phyloP scores from a whole-genome alignment of 768 basidiomycete genomes.

The Amylocystis lapponica region DNA sequence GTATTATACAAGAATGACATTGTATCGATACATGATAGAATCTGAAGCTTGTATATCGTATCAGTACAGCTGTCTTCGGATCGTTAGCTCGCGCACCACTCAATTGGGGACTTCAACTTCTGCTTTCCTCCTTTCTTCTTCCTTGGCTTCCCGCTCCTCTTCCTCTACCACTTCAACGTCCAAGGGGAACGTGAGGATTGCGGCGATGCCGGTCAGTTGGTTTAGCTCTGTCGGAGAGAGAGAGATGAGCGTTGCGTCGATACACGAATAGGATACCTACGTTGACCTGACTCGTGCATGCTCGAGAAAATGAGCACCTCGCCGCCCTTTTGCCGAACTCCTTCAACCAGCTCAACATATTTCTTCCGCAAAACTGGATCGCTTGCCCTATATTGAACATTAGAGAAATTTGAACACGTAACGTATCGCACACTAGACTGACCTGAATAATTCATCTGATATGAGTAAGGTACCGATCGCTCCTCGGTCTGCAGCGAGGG shows the following conservation, averaged over 20 bases:
- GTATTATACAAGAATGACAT: too few relatives aligned
- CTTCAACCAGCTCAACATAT: conserved; percentile 86
- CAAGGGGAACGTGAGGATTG: conserved; percentile 91
- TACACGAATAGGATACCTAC: conserved; percentile 33
- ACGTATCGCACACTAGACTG: conserved; percentile 11
- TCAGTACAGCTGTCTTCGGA: too few relatives aligned
- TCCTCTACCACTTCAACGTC: conserved; percentile 94
- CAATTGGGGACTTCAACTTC: conserved; percentile 3
- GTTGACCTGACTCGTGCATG: conserved; percentile 99
- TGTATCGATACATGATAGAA: conserved; percentile 1
- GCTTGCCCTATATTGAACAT: conserved; percentile 51
- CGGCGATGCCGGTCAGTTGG: conserved; percentile 90
- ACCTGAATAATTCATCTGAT: conserved; percentile 93
- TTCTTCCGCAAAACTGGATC: conserved; percentile 72
- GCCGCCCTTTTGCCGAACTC: conserved; percentile 80
- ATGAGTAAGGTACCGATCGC: conserved; percentile 93
- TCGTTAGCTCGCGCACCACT: too few relatives aligned
- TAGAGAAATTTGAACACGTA: too few relatives aligned
- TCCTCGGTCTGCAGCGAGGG: conserved; percentile 85
- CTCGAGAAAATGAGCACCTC: conserved; percentile 97
- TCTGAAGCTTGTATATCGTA: too few relatives aligned
- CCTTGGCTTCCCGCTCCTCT: conserved; percentile 76
- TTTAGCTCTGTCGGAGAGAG: conserved; percentile 68
- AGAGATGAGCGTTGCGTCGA: not conserved
- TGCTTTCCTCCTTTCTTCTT: conserved; percentile 26